Conservation (phyloP, 768 basidiomycete species). For the Galerina marginata region DNA sequence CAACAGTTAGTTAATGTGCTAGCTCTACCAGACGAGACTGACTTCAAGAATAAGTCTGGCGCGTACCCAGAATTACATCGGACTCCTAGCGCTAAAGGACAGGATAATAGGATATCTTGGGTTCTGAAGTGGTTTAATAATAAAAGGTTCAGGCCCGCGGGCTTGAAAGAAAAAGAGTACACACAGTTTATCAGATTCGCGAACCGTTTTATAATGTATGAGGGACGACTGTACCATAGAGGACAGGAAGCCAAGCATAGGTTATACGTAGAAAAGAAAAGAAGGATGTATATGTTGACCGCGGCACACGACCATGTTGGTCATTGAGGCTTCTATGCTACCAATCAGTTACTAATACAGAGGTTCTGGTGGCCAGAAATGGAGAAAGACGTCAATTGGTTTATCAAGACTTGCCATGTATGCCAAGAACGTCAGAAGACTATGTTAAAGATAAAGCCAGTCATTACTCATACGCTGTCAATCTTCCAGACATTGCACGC, state of each 20-base stretch:
- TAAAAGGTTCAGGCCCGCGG: neutral
- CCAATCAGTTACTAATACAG: slow-evolving; percentile 16
- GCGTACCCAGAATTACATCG: neutral
- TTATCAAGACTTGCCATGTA: slow-evolving; percentile 34
- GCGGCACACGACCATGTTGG: slow-evolving; percentile 28
- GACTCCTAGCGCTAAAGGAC: neutral
- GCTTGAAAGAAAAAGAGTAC: neutral
- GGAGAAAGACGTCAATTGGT: slow-evolving; percentile 38
- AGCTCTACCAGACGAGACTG: neutral
- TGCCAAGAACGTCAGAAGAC: slow-evolving; percentile 33
- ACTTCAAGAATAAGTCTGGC: neutral
- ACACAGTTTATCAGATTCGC: neutral
- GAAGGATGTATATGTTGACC: slow-evolving; percentile 19
- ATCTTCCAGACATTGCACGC: slow-evolving; percentile 35
- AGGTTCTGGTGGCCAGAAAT: slow-evolving; percentile 40
- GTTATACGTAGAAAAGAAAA: slow-evolving; percentile 18
- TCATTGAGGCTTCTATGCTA: slow-evolving; percentile 28
- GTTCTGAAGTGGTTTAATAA: neutral
- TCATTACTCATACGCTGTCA: slow-evolving; percentile 25
- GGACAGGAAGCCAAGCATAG: slow-evolving; percentile 22
- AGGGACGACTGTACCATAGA: neutral
- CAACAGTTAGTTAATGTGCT: neutral
- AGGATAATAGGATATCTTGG: neutral
- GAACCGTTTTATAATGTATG: neutral
- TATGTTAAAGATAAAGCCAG: slow-evolving; percentile 32